Evolutionary conservation across 257 asterid species (phyloP).

Genomic region (Striga asiatica): DNA sequence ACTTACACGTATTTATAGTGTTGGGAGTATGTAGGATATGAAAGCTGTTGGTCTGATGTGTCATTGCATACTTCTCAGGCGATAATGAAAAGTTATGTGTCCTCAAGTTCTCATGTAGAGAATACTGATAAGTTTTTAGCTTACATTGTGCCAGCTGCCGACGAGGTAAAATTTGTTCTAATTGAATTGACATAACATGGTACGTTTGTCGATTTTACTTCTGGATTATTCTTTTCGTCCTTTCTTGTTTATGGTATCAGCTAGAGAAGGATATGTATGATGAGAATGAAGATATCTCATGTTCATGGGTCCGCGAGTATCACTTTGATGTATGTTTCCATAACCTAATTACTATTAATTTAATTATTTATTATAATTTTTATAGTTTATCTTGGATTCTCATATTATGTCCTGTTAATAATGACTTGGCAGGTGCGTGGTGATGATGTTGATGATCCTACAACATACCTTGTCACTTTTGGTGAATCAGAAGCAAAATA

Average conservation of each 20-base stretch:
- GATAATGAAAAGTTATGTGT: slow-evolving; percentile 73
- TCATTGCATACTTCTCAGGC: slow-evolving; percentile 49
- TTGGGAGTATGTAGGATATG: neutral
- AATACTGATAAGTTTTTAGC: slow-evolving; percentile 75
- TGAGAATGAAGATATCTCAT: slow-evolving; percentile 72
- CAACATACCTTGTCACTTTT: slow-evolving; percentile 65
- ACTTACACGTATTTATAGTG: neutral
- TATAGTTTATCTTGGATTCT: neutral
- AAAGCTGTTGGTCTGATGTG: neutral
- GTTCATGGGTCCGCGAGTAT: slow-evolving; percentile 89
- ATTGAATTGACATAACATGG: neutral
- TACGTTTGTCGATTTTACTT: neutral
- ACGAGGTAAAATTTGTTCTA: slow-evolving; percentile 42
- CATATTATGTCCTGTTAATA: slow-evolving; percentile 7
- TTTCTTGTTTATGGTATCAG: slow-evolving; percentile 38
- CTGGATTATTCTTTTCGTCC: neutral
- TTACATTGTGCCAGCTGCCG: slow-evolving; percentile 77
- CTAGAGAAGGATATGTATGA: slow-evolving; percentile 76
- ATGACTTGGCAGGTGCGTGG: slow-evolving; percentile 58
- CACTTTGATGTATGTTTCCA: slow-evolving; percentile 73
- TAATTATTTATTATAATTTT: neutral
- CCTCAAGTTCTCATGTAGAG: slow-evolving; percentile 46
- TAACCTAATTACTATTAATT: neutral
- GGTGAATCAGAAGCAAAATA: slow-evolving; percentile 56
- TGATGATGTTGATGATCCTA: slow-evolving; percentile 73